These are phyloP conservation scores for Ustilago esculenta DNA, from an alignment of 1,284 basidiomycete genomes.

Conservation along the genomic window DNA sequence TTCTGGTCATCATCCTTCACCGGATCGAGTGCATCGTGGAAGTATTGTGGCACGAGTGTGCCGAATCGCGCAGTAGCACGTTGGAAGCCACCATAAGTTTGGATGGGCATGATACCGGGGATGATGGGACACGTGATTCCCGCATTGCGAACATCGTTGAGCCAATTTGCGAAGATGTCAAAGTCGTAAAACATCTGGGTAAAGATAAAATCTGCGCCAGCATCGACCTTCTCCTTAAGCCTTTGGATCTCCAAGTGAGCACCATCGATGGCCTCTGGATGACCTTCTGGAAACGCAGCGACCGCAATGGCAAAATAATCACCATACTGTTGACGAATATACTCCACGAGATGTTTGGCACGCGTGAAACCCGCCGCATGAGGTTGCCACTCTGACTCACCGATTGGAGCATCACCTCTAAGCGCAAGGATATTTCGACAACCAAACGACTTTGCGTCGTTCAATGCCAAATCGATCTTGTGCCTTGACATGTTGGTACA, in stretches of 20 bases:
- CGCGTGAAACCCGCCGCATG: conserved; percentile 64
- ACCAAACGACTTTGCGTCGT: conserved; percentile 90
- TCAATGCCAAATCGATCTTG: conserved; percentile 88
- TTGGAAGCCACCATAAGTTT: conserved; percentile 96
- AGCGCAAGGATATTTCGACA: conserved; percentile 95
- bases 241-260: conserved; percentile 77
- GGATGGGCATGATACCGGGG: conserved; percentile 95
- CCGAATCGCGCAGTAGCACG: conserved; percentile 89
- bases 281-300: conserved; percentile 74
- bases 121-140: conserved; percentile 93
- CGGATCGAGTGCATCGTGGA: conserved; percentile 84
- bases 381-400: conserved; percentile 70
- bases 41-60: conserved; percentile 81
- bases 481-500: conserved; percentile 78
- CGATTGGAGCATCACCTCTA: conserved; percentile 72
- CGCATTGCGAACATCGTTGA: conserved; percentile 71
- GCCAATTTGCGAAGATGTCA: conserved; percentile 85
- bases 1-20: conserved; percentile 74
- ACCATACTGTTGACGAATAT: conserved; percentile 63
- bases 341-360: conserved; percentile 62
- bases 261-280: conserved; percentile 68
- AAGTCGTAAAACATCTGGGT: conserved; percentile 96
- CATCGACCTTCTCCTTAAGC: conserved; percentile 86
- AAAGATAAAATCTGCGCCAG: conserved; percentile 88
- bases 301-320: conserved; percentile 67